Base-by-base conservation (phyloP, 129 eudicot species). In the Flaveria bidentis region DNA sequence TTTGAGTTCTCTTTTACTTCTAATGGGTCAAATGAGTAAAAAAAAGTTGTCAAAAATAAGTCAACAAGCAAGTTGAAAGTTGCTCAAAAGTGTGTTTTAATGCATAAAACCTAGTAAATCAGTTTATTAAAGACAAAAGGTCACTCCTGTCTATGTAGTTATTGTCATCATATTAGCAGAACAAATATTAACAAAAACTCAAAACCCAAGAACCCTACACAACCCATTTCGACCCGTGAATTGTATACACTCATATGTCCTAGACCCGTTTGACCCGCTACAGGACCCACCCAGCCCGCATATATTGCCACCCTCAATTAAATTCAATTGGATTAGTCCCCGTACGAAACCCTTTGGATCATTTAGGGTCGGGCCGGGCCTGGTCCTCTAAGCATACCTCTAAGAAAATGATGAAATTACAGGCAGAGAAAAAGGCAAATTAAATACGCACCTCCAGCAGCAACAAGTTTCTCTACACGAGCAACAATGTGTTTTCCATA, bases 401-500 rank as follows among this genome's bases (percentile, higher is more conserved):
- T 2, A 57, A 57, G 30, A 0, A 57, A 57, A 20, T 57, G 23
- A 14, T 57, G 30, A 8, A 18, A 57, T 0, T 18, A 22, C 13
- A 20, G 33, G 11, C 15, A 55, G 23, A 57, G 30, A 57, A 67
- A 25, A 57, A 30, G 36, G 6, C 42, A 13, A 78, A 7, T 49
- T 28, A 45, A 22, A 5, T 18, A 67, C 64, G n/a, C 82, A 94
- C 98, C 98, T 25, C 98, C 98, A 18, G 97, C 98, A 75, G 98
- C 90, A 78, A 94, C 90, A 80, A 94, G 98, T 77, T 94, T 94
- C 81, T 94, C 97, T 13, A 94, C 97, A 69, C 98, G 97, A 65
- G 98, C 97, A 76, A 94, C 98, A 22, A 94, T 94, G 72, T 94
- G 98, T 81, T 94, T 94, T 25, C 98, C 98, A 45, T 90, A 94